These are phyloP conservation scores for Stephania japonica DNA, from an alignment of 164 flowering plant genomes.

Conservation along the genomic window DNA sequence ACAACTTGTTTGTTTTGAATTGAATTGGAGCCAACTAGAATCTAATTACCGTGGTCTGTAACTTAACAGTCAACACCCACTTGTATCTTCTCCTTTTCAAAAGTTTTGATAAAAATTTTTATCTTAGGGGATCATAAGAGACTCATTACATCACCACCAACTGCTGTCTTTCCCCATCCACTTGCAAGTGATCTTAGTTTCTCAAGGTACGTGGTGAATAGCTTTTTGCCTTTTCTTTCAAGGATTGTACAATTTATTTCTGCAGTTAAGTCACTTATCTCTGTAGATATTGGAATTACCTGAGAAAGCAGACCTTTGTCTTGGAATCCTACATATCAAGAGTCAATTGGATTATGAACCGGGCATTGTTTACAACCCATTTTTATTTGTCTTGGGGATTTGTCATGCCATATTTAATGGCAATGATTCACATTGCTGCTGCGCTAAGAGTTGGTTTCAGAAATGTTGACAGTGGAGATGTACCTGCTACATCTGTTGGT, in stretches of 20 bases:
- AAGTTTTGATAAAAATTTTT: neutral
- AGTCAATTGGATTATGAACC: conserved; percentile 86
- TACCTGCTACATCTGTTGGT: conserved; percentile 44
- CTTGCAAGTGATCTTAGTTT: conserved; percentile 92
- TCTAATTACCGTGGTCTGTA: too few species aligned
- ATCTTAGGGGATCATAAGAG: conserved; percentile 75
- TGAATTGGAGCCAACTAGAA: too few species aligned
- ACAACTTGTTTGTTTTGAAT: too few species aligned
- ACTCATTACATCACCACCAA: conserved; percentile 91
- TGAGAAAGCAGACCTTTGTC: conserved; percentile 98
- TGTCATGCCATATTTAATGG: conserved; percentile 79
- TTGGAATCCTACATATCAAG: conserved; percentile 71
- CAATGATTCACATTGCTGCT: conserved; percentile 61
- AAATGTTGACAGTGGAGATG: conserved; percentile 37
- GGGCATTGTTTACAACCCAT: conserved; percentile 76
- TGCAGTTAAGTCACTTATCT: conserved; percentile 8
- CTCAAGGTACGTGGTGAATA: conserved; percentile 44
- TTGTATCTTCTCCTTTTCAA: neutral
- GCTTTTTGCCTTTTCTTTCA: neutral
- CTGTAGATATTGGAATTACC: conserved; percentile 92
- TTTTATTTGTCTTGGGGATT: conserved; percentile 97
- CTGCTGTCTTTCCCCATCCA: conserved; percentile 94
- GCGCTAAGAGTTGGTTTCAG: conserved; percentile 39
- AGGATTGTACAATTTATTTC: conserved; percentile 2
- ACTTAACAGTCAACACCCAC: too few species aligned